A percentile compares a stretch with the other conserved stretches of the same genome.
phyloP scores from a whole-genome alignment of 176 grass and related monocot genomes.

The Paspalum notatum region DNA sequence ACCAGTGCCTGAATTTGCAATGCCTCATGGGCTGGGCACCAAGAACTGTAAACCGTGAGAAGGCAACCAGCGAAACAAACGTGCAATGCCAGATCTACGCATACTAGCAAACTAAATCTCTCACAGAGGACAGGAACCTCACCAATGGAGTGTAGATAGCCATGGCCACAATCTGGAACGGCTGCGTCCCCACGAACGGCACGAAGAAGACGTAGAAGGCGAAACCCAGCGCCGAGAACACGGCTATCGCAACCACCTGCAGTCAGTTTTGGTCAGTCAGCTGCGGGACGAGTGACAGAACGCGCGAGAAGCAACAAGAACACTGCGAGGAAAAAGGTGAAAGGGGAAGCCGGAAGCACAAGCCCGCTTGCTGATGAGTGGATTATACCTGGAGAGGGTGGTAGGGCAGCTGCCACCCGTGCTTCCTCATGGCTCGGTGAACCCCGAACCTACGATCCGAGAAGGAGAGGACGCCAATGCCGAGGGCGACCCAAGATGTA shows the following conservation, averaged over 20 bases:
- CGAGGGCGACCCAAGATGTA: slow-evolving; percentile 14
- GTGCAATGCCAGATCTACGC: slow-evolving; percentile 33
- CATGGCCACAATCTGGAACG: slow-evolving; percentile 67
- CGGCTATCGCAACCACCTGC: slow-evolving; percentile 95
- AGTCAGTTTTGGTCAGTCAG: background rate
- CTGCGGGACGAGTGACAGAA: background rate
- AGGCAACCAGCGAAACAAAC: background rate
- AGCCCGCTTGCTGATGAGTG: background rate
- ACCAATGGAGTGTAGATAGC: slow-evolving; percentile 91
- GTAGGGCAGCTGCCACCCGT: slow-evolving; percentile 98
- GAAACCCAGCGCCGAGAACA: slow-evolving; percentile 89
- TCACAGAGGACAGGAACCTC: slow-evolving; percentile 27
- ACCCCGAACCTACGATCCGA: background rate
- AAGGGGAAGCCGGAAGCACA: background rate
- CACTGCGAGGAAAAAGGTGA: background rate
- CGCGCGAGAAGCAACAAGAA: background rate
- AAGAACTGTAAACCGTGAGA: background rate
- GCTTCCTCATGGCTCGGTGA: slow-evolving; percentile 78
- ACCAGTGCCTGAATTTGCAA: background rate
- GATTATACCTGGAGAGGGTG: slow-evolving; percentile 79
- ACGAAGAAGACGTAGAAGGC: slow-evolving; percentile 98
- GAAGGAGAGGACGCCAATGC: slow-evolving; percentile 10
- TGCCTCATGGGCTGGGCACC: background rate
- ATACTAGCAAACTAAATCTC: background rate
- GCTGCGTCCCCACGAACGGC: slow-evolving; percentile 76